Base-by-base conservation (phyloP, 169 alveolate species). In the Eimeria tenella region DNA sequence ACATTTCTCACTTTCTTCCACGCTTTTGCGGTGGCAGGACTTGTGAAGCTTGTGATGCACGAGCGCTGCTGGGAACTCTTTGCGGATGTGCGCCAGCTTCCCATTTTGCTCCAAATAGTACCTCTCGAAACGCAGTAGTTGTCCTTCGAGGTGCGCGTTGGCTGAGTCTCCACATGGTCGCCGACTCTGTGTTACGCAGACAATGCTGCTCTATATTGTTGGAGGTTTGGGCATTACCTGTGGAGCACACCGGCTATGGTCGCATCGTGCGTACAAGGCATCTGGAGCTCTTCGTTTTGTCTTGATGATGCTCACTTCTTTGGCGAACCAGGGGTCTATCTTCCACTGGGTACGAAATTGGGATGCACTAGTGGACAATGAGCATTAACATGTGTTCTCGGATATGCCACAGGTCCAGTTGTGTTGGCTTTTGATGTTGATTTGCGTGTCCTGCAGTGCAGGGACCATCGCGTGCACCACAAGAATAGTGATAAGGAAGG, bases 171-270 rank as follows among this genome's bases (percentile, higher is more conserved):
- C 25, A 8, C 75, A 50, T 55, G 52, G 77, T 21, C 81, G 11
- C 8, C 52, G 58, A 55, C 17, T 17, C 87, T 68, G 49, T 70
- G 56, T 23, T 53, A 17, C 62, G 74, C 93, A 87, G 86, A 70
- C 74, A 42, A 23, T 87, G 93, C 25, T 70, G 86, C 93, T 96
- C 86, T 96, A 96, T 91, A 75, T 95, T 55, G 95, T 96, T 50
- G 94, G 96, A 23, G 98, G 98, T 4, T 88, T 97, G 58, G 98
- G 98, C 65, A 97, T 97, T 93, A 97, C 98, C 42, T 97, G 97
- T 53, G 98, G 98, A 13, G 97, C 98, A 23, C 98, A 97, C 65
- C 97, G 98, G 21, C 89, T 97, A 81, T 97, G 98, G 98, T 94
- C 98, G 56, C 98, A 97, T 90, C 95, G 97, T 55, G 83, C 97